Evolutionary conservation across 2,329 filamentous ascomycete genomes (phyloP).

Genomic region (Diaporthe destruens): DNA sequence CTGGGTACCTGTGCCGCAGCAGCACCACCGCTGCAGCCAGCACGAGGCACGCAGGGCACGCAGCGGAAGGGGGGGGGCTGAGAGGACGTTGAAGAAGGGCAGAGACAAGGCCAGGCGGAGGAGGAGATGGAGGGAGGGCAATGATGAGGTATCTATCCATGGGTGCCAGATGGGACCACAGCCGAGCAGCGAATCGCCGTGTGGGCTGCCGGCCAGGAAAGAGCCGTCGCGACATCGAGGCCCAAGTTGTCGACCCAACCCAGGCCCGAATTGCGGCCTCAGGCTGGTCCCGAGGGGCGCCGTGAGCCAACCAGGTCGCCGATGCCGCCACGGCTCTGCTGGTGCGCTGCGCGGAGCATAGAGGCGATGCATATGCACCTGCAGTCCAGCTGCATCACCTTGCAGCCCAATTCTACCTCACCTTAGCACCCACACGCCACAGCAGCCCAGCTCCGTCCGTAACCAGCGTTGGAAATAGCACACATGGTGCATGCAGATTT

Average conservation of each 20-base stretch:
- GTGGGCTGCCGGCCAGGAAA: slow-evolving; percentile 23
- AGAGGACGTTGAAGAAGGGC: not conserved
- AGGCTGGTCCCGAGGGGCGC: slow-evolving; percentile 40
- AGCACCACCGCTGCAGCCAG: not conserved
- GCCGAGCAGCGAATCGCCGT: slow-evolving; percentile 41
- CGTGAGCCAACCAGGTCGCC: slow-evolving; percentile 41
- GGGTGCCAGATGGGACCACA: slow-evolving; percentile 32
- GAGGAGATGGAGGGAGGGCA: slow-evolving; percentile 32
- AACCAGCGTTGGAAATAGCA: slow-evolving; percentile 31
- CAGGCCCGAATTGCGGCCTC: slow-evolving; percentile 42
- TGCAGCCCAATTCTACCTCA: slow-evolving; percentile 40
- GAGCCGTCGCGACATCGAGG: slow-evolving; percentile 36
- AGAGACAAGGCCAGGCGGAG: slow-evolving; percentile 1
- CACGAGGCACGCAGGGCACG: not conserved
- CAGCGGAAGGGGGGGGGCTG: not conserved
- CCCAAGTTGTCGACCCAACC: slow-evolving; percentile 40
- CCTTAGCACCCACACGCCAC: slow-evolving; percentile 30
- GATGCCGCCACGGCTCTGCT: slow-evolving; percentile 34
- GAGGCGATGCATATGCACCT: slow-evolving; percentile 38
- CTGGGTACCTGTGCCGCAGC: slow-evolving; percentile 31
- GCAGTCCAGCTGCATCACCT: slow-evolving; percentile 40
- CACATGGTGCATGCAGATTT: slow-evolving; percentile 33
- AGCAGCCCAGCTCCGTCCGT: slow-evolving; percentile 23
- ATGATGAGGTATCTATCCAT: slow-evolving; percentile 18
- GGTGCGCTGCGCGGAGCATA: slow-evolving; percentile 27